Base-by-base conservation (phyloP, 768 basidiomycete genomes). In the Phallus indusiatus region DNA sequence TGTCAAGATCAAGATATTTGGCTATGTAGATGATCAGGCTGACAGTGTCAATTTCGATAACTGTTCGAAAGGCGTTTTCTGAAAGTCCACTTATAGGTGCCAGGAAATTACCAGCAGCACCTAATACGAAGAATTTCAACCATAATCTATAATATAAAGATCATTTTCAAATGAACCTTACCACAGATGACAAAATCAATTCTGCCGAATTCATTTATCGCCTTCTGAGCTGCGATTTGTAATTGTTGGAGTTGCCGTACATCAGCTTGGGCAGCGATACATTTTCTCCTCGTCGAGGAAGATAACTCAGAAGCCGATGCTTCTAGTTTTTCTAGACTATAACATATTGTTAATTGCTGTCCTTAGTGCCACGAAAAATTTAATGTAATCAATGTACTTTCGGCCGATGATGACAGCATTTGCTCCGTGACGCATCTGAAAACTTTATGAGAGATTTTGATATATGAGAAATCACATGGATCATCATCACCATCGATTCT, bases 171-270 rank as follows among this genome's bases (percentile, higher is more conserved):
- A 37, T 24, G 10, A 14, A 2, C 72, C 78, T 60, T 69, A 89
- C 93, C 93, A 68, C 91, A 93, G 57, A 97, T 89, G 54, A 97
- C 94, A 68, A 90, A 95, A 73, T 99, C 94, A 60, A 99, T 91
- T 63, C 78, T 78, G 0, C 94, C 94, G 67, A 88, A 94, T 63
- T 76, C 78, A 61, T 84, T 80, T 16, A 94, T 80, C 0, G 89
- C 81, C 67, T 82, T 79, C 33, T 81, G 71, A 20, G 90, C 94
- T 6, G 95, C 95, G 7, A 78, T 80, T 61, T 80, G 77, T 42
- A 99, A 72, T 14, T 84, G 76, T 52, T 83, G 77, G 1, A 88
- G 84, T 47, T 88, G 75, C 51, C 94, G 78, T 8, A 99, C 95
- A 67, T 98, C 95, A 1, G 81, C 93, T 62, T 85, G 81, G 9